A percentile compares a stretch with the other conserved stretches of the same genome.
phyloP scores from a whole-genome alignment of 257 asterid species.

The Solanum appendiculatum region DNA sequence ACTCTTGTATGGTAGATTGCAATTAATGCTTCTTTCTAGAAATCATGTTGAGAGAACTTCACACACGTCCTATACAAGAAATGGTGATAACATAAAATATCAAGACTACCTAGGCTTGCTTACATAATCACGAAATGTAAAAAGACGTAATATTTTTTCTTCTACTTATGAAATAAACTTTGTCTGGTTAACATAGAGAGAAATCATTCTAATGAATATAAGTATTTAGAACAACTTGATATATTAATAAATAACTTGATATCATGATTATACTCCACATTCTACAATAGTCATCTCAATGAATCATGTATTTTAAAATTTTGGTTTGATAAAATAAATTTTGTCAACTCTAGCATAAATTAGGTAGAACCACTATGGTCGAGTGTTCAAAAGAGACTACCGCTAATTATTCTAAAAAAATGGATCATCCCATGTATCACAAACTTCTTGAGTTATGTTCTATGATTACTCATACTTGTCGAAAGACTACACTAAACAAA shows the following conservation, averaged over 20 bases:
- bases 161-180: not conserved
- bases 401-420: not conserved
- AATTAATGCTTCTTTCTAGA: not conserved
- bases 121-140: not conserved
- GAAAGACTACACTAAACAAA: not conserved
- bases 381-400: not conserved
- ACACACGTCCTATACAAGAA: conserved; percentile 17
- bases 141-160: conserved; percentile 8
- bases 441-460: not conserved
- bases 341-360: not conserved
- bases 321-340: not conserved
- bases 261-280: not conserved
- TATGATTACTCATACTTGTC: not conserved
- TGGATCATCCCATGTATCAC: not conserved
- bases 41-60: conserved; percentile 1
- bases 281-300: not conserved
- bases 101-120: not conserved
- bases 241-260: not conserved
- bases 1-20: not conserved
- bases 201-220: not conserved
- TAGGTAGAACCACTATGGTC: not conserved
- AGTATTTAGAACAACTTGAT: not conserved
- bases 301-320: not conserved
- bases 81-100: conserved; percentile 17
- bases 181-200: not conserved